These are phyloP conservation scores for Entoloma clypeatum DNA, from an alignment of 1,284 basidiomycete species.

Conservation along the genomic window DNA sequence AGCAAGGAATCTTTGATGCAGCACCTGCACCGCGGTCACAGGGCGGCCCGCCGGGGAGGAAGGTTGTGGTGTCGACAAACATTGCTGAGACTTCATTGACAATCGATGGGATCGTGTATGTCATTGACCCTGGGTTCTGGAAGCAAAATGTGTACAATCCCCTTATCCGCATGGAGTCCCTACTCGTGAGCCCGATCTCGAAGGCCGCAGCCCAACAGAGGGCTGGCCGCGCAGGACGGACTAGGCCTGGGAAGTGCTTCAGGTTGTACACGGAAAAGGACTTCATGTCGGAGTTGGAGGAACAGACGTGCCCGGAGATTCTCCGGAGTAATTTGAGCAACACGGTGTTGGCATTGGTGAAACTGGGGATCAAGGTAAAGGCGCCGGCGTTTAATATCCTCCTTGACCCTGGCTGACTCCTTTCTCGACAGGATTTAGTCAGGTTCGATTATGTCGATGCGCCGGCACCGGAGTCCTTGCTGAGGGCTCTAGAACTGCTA, in stretches of 20 bases:
- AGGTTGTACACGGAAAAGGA: conserved; percentile 96
- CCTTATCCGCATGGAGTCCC: conserved; percentile 89
- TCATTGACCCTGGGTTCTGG: conserved; percentile 95
- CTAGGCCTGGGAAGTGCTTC: conserved; percentile 95
- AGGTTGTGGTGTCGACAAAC: conserved; percentile 94
- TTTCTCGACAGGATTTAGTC: conserved; percentile 66
- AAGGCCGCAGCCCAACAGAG: conserved; percentile 95
- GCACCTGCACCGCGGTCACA: conserved; percentile 61
- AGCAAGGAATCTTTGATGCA: conserved; percentile 92
- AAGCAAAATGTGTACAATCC: conserved; percentile 98
- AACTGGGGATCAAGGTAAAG: conserved; percentile 77
- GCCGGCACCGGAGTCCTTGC: conserved; percentile 94
- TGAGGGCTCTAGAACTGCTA: conserved; percentile 92
- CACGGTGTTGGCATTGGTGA: conserved; percentile 90
- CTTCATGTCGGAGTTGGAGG: conserved; percentile 92
- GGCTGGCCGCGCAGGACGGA: conserved; percentile 93
- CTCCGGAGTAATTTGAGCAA: conserved; percentile 89
- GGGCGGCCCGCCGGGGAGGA: conserved; percentile 81
- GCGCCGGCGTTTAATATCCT: conserved; percentile 1
- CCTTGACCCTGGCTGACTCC: background rate
- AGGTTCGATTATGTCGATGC: conserved; percentile 94
- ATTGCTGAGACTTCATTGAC: conserved; percentile 97
- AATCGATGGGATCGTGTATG: conserved; percentile 98
- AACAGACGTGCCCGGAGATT: conserved; percentile 96
- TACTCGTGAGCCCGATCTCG: conserved; percentile 92